Evolutionary conservation across 164 flowering plant species (phyloP), one percentile per base, ranked within the genome.

Genomic region (Chimonanthus praecox): DNA sequence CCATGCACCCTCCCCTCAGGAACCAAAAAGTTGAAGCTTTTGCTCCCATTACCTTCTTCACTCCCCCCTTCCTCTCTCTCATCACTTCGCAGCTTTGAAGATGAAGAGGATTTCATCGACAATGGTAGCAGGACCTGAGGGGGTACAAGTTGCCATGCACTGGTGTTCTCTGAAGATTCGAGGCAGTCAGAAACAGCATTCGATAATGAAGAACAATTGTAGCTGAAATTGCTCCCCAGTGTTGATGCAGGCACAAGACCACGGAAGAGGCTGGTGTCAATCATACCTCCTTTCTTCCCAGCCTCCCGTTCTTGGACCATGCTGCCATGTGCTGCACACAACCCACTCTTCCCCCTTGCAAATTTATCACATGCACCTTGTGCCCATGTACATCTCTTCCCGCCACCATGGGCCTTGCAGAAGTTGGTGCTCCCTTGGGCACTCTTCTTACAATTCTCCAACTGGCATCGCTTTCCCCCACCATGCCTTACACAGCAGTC

Each of bases 1-100:
- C 97, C 97, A 77, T 94, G 98, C 48, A 93, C 98, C 79, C 98
- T 92, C 43, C 97, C 98, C 70, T 94, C 97, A 13, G 98, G 94
- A 62, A 90, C 79, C 67, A 74, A 74, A 47, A 84, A 82, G 54
- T 81, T 86, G 6, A 80, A 73, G 66, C 74, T 79, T 67, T 80
- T 74, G 60, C 44, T 84, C 51, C 75, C 67, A 16, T 58, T 74
- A 47, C 71, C 70, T 16, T 77, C 73, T 16, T 67, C 73, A 54
- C 68, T 78, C 67, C 80, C 74, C 67, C 67, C 83, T 77, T 70
- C 80, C 69, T 45, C 76, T 47, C 80, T 73, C 78, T 76, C 84
- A 58, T 80, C 48, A 71, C 61, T 49, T 58, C 74, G 16, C 71
- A 73, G 68, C 43, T 79, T 70, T 54, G 84, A 74, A 71, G 85